These are phyloP conservation scores for Zelopaecilomyces penicillatus DNA, from an alignment of 2,329 filamentous ascomycete species.

Conservation along the genomic window DNA sequence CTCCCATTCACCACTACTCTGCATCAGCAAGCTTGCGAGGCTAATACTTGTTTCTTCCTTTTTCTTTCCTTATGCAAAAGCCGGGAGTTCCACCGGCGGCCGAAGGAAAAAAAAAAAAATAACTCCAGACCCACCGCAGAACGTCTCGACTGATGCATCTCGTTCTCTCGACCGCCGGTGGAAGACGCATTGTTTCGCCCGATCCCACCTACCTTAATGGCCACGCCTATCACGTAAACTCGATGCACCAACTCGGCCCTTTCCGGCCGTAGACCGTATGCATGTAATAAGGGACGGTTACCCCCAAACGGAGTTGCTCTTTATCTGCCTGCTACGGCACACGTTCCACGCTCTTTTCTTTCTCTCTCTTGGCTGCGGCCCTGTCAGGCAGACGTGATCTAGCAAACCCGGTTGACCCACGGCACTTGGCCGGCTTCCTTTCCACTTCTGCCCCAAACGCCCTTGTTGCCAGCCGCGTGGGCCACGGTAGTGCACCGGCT, in stretches of 20 bases:
- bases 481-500: not conserved
- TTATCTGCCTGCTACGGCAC: constrained; percentile 1
- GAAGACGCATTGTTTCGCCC: constrained; percentile 1
- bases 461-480: constrained; percentile 4
- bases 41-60: too few relatives aligned
- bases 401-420: constrained; percentile 3
- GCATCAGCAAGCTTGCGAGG: too few relatives aligned
- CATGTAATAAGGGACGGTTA: constrained; percentile 7
- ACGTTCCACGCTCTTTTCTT: too few relatives aligned
- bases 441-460: constrained; percentile 5
- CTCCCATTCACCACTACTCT: too few relatives aligned
- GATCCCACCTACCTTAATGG: constrained; percentile 1
- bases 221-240: constrained; percentile 5
- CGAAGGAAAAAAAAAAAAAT: too few relatives aligned
- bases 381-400: not conserved
- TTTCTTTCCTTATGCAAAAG: too few relatives aligned
- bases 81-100: too few relatives aligned
- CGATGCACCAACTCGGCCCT: constrained; percentile 7
- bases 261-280: constrained; percentile 8
- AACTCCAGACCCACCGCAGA: too few relatives aligned
- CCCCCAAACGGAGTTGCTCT: constrained; percentile 2
- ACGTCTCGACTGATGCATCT: not conserved
- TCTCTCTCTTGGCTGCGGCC: too few relatives aligned
- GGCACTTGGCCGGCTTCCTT: not conserved
- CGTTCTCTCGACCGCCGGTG: not conserved